These are phyloP conservation scores for Penicillium sp. DNA, from an alignment of 2,329 filamentous ascomycete genomes.

Conservation along the genomic window DNA sequence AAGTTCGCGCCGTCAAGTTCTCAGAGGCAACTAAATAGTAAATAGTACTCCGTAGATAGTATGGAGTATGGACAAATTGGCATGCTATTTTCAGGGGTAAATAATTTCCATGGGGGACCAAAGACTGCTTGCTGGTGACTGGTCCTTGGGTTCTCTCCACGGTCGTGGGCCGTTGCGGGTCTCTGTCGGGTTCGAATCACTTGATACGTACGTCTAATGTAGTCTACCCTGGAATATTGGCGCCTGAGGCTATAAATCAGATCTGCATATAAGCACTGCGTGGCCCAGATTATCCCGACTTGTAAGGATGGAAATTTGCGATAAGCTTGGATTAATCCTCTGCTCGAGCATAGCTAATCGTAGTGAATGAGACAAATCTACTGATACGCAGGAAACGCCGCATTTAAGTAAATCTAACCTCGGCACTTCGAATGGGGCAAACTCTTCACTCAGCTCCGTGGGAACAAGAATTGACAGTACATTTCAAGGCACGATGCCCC, in stretches of 20 bases:
- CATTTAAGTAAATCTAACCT: background rate
- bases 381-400: background rate
- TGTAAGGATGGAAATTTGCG: background rate
- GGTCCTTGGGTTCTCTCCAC: conserved; percentile 17
- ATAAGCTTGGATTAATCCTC: background rate
- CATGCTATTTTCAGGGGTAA: conserved; percentile 32
- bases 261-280: background rate
- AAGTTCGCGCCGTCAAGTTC: background rate
- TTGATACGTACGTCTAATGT: conserved; percentile 12
- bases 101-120: conserved; percentile 13
- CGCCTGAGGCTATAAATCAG: conserved; percentile 6
- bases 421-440: background rate
- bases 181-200: conserved; percentile 11
- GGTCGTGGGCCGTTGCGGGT: conserved; percentile 33
- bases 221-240: background rate
- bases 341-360: background rate
- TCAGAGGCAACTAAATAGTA: background rate
- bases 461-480: background rate
- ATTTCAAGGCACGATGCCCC: background rate
- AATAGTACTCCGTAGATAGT: too few species aligned
- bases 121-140: background rate
- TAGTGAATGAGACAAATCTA: background rate
- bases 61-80: background rate
- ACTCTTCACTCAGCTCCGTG: background rate
- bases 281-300: background rate